Base-by-base conservation (phyloP, 805 yeast species). In the Candida golubevii region DNA sequence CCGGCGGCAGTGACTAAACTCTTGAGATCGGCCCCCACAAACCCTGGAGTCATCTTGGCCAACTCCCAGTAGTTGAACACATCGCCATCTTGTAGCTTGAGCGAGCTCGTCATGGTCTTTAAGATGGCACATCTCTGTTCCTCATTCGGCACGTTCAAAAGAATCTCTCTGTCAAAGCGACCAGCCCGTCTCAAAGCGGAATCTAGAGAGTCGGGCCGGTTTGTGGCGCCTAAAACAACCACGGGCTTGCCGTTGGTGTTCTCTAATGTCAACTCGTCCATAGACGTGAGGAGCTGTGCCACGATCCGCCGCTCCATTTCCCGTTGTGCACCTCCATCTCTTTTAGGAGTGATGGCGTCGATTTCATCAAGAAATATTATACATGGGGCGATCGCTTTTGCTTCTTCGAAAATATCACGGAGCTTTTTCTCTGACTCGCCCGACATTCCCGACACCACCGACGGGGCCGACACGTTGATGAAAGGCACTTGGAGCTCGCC, bases 251-350 rank as follows among this genome's bases (percentile, higher is more conserved):
- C 97, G 41, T 77, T 85, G 0, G 97, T 91, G 51, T 90, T 89
- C 35, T 85, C 95, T 48, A 91, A 66, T 1, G 95, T 77, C 33
- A 93, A 66, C 58, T 89, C 97, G 65, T 93, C 99, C 86, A 93
- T 90, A 27, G 95, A 83, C 0, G 99, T 93, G 35, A 93, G 72
- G 49, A 93, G 72, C 61, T 93, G 99, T 0, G 98, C 98, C 1
- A 93, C 99, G 28, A 93, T 91, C 61, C 99, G 76, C 54, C 93
- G 78, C 62, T 93, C 99, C 98, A 93, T 93, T 66, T 93, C 99
- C 55, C 99, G 75, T 63, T 89, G 97, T 3, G 97, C 98, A 26
- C 75, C 75, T 26, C 96, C 96, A 62, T 93, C 99, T 67, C 99
- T 79, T 61, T 93, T 93, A 0, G 99, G 99, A 0, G 99, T 93